Percentiles rank a stretch among this genome's conserved stretches.
Evolutionary conservation across 352 stramenopile genomes (phyloP).

Genomic region (Phytophthora sansomeana): DNA sequence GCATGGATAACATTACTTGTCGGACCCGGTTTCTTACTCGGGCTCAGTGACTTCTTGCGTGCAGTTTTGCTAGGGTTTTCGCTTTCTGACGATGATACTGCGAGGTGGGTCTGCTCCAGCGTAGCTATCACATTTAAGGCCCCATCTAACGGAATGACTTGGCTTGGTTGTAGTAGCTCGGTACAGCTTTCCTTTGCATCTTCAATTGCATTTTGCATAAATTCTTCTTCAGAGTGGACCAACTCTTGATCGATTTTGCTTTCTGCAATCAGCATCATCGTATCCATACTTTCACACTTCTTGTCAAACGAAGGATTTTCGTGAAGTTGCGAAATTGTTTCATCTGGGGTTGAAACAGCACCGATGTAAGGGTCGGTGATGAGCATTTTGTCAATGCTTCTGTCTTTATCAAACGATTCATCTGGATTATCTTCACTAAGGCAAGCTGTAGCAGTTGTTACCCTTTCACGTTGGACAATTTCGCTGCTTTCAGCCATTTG

Average conservation of each 20-base stretch:
- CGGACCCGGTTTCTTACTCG: conserved; percentile 6
- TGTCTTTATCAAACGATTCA: neutral
- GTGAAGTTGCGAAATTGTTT: neutral
- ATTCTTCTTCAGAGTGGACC: neutral
- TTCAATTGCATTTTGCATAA: neutral
- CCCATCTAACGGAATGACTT: neutral
- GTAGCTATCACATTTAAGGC: neutral
- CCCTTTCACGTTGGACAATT: neutral
- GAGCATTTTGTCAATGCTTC: neutral
- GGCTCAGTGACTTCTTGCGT: conserved; percentile 27
- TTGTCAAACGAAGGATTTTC: neutral
- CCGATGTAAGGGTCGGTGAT: neutral
- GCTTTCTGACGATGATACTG: neutral
- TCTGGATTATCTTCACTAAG: neutral
- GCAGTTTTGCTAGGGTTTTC: neutral
- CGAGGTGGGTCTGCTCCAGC: neutral
- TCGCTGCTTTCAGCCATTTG: neutral
- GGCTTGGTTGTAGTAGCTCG: neutral
- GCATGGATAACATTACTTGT: conserved; percentile 1
- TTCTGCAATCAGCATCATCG: neutral
- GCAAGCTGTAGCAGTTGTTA: neutral
- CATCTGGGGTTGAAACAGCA: neutral
- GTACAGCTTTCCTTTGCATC: neutral
- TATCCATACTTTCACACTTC: neutral
- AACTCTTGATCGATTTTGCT: neutral